Evolutionary conservation across 2,329 filamentous ascomycete species (phyloP).

Genomic region (Chaetomiaceae sp.): DNA sequence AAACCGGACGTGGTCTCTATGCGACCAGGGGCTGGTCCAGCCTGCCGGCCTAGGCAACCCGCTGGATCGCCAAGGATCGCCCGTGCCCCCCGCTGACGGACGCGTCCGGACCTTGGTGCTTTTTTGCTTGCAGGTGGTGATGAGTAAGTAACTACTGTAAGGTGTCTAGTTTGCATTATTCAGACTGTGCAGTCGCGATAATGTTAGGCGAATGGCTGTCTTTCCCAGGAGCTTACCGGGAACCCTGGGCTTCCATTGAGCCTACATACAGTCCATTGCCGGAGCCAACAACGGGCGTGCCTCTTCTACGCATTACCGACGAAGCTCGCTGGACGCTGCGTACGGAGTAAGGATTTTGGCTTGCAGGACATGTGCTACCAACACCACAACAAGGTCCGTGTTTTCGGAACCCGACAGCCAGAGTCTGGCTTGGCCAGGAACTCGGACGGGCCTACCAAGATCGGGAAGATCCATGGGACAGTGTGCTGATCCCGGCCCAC

Average conservation of each 20-base stretch:
- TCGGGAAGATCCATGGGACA: slow-evolving; percentile 5
- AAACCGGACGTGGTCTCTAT: not conserved
- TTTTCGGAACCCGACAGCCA: not conserved
- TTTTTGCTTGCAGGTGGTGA: not conserved
- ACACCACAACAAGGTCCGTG: not conserved
- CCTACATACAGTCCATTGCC: no score
- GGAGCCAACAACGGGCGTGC: no score
- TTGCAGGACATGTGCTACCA: no score
- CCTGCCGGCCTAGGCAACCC: slow-evolving; percentile 3
- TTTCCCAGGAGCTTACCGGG: no score
- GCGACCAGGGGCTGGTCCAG: not conserved
- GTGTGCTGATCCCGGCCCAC: slow-evolving; percentile 5
- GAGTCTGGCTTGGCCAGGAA: not conserved
- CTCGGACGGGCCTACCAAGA: slow-evolving; percentile 4
- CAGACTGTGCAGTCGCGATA: not conserved
- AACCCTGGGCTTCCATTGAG: no score
- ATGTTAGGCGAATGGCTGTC: no score
- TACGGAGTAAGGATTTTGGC: no score
- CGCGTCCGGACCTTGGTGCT: slow-evolving; percentile 1
- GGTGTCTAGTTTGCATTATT: no score
- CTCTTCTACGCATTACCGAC: no score
- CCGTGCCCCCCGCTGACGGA: slow-evolving; percentile 3
- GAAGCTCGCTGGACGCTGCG: no score
- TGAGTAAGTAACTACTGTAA: not conserved
- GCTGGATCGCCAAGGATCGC: slow-evolving; percentile 20